These are phyloP conservation scores for Aurinia saxatilis DNA, from an alignment of 345 rosid species.

Conservation along the genomic window DNA sequence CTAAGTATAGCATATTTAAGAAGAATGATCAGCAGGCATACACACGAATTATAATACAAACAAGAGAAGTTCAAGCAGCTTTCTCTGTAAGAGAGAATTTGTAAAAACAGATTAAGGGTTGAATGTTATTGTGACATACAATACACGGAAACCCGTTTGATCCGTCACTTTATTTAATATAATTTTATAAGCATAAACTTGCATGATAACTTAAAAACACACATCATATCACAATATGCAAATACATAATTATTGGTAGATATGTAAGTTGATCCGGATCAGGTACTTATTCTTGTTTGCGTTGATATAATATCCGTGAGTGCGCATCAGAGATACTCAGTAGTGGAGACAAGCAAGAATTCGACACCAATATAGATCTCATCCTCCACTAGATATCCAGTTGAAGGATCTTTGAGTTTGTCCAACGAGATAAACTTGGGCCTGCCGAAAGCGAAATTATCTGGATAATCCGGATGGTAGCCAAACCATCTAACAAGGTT, in stretches of 20 bases:
- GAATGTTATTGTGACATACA: background rate
- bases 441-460: background rate
- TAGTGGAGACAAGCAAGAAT: background rate
- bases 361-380: slow-evolving; percentile 7
- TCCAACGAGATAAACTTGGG: background rate
- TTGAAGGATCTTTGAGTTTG: background rate
- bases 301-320: background rate
- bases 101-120: background rate
- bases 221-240: too few relatives aligned
- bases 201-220: too few relatives aligned
- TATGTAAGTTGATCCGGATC: too few relatives aligned
- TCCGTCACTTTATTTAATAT: background rate
- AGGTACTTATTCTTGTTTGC: background rate
- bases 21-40: background rate
- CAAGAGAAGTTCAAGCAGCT: background rate
- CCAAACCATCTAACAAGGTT: rapidly evolving
- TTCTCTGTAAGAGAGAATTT: background rate
- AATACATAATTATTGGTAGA: too few relatives aligned
- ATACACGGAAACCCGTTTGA: background rate
- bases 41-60: background rate
- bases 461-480: background rate
- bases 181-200: background rate
- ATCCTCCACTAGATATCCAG: slow-evolving; percentile 4
- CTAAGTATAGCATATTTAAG: too few relatives aligned
- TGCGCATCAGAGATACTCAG: slow-evolving; percentile 2